phyloP scores from a whole-genome alignment of 768 basidiomycete species.

The Mycena crocata region DNA sequence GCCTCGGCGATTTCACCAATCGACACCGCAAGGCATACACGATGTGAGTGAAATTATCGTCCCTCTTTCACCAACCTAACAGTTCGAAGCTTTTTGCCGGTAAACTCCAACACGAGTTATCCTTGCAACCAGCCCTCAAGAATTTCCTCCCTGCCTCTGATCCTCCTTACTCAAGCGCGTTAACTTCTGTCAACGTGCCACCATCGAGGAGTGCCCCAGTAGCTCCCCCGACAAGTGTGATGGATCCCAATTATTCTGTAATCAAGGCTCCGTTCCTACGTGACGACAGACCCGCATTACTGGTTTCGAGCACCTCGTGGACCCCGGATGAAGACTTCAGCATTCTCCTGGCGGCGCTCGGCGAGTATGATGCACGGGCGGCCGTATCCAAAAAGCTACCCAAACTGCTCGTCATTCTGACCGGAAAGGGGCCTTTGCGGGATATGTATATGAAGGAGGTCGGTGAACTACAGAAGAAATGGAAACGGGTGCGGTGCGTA shows the following conservation, averaged over 20 bases:
- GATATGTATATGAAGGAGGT: conserved; percentile 80
- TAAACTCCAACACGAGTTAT: conserved; percentile 55
- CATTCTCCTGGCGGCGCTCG: conserved; percentile 82
- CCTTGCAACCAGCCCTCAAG: conserved; percentile 45
- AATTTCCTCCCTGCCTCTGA: conserved; percentile 66
- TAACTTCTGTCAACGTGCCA: conserved; percentile 60
- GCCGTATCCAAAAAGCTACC: conserved; percentile 60
- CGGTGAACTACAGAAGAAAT: conserved; percentile 66
- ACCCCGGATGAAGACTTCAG: conserved; percentile 96
- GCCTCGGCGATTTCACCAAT: conserved; percentile 83
- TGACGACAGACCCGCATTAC: conserved; percentile 81
- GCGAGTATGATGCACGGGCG: conserved; percentile 74
- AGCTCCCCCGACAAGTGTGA: conserved; percentile 41
- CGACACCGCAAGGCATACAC: conserved; percentile 78
- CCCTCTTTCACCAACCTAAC: conserved; percentile 1
- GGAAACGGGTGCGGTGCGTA: conserved; percentile 83
- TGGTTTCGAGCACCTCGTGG: conserved; percentile 96
- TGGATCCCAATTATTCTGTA: conserved; percentile 46
- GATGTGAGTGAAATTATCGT: conserved; percentile 59
- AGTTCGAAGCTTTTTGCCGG: conserved; percentile 58
- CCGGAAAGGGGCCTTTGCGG: conserved; percentile 88
- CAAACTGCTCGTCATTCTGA: conserved; percentile 85
- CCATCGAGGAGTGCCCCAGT: conserved; percentile 29
- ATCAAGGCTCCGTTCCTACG: conserved; percentile 62
- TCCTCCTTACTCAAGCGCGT: conserved; percentile 68